Base-by-base conservation (phyloP, 1,284 basidiomycete species). In the Cutaneotrichosporon cutaneum region DNA sequence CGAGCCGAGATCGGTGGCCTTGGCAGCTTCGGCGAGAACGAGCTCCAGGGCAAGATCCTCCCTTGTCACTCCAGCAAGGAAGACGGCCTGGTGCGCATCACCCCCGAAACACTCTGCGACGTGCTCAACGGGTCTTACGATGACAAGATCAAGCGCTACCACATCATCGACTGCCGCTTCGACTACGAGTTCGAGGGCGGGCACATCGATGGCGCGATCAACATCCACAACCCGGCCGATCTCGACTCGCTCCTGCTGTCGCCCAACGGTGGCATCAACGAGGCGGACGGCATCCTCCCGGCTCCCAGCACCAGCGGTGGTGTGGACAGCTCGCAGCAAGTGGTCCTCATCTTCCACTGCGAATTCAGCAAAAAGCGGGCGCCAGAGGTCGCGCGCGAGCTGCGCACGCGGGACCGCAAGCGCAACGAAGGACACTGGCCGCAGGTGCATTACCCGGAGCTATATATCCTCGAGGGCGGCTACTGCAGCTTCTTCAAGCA, bases 361-460 rank as follows among this genome's bases (percentile, higher is more conserved):
- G 95, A 99, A 81, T 98, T 97, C 76, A 94, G 91, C 72, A 88
- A 86, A 44, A 96, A 96, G 81, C 86, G 95, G 55, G 96, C 94
- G 2, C 95, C 95, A 1, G 94, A 94, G 11, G 92, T 96, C 73
- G 94, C 96, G 18, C 92, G 95, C 77, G 88, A 94, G 72, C 82
- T 98, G 27, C 89, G 96, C 61, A 89, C 90, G 44, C 89, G 87
- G 72, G 95, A 99, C 76, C 88, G 96, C 55, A 85, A 87, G 1
- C 81, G 90, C 81, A 97, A 95, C 80, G 87, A 88, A 65, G 88
- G 90, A 63, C 81, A 88, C 42, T 99, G 98, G 76, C 95, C 95
- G 7, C 90, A 86, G 72, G 88, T 98, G 60, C 90, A 93, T 80
- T 99, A 94, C 75, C 95, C 95, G 0, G 95, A 99, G 79, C 85